These are phyloP conservation scores for Cylindrodendrum hubeiense DNA, from an alignment of 2,329 filamentous ascomycete species.

Conservation along the genomic window DNA sequence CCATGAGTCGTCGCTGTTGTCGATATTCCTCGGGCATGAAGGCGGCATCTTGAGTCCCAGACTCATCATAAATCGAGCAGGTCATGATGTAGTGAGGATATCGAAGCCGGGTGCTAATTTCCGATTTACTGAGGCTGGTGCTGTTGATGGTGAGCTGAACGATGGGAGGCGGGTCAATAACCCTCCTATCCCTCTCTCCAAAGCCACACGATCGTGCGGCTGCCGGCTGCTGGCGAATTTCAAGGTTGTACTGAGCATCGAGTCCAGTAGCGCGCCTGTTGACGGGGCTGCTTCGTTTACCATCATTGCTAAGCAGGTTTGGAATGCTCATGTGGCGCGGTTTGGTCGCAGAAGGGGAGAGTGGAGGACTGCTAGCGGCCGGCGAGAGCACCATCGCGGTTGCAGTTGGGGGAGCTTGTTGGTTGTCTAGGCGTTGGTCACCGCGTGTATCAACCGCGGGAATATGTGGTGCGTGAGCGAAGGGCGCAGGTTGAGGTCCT, in stretches of 20 bases:
- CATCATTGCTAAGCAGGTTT: conserved; percentile 32
- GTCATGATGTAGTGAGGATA: conserved; percentile 79
- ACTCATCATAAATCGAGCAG: conserved; percentile 80
- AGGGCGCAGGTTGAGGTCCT: conserved; percentile 17
- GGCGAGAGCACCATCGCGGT: conserved; percentile 3
- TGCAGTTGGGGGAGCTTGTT: conserved; percentile 17
- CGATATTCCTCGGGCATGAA: conserved; percentile 79
- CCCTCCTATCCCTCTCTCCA: conserved; percentile 83
- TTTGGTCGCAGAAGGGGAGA: conserved; percentile 29
- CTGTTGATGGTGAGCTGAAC: conserved; percentile 78
- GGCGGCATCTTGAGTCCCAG: conserved; percentile 75
- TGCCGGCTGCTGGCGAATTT: conserved; percentile 80
- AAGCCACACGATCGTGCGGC: conserved; percentile 86
- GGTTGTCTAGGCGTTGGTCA: conserved; percentile 7
- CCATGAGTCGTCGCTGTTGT: conserved; percentile 82
- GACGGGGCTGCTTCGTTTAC: neutral
- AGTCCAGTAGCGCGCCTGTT: conserved; percentile 11
- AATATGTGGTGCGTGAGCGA: conserved; percentile 19
- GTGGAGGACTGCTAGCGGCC: conserved; percentile 19
- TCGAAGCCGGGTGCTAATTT: conserved; percentile 64
- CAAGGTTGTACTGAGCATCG: conserved; percentile 47
- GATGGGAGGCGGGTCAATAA: conserved; percentile 87
- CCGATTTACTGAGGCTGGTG: conserved; percentile 64
- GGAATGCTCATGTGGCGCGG: conserved; percentile 42
- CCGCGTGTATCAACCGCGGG: conserved; percentile 10